Percentiles rank a stretch among this genome's conserved stretches.
Conservation (phyloP, 2,329 filamentous ascomycete genomes). For the Xylariaceae sp. region DNA sequence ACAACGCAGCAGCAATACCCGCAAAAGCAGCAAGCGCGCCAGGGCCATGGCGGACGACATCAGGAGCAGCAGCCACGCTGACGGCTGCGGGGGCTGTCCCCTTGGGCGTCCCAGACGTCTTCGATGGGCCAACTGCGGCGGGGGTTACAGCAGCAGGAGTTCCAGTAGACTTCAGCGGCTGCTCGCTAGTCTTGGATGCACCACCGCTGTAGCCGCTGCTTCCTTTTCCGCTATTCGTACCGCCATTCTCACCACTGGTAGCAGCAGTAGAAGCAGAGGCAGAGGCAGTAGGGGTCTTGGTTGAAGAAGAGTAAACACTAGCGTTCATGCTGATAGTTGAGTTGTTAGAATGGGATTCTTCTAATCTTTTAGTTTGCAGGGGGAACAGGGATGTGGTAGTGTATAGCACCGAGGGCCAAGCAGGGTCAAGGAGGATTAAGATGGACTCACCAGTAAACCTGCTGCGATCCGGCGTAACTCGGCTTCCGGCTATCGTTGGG, state of each 20-base stretch:
- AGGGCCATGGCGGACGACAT: conserved; percentile 8
- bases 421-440: neutral
- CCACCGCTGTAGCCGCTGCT: too few relatives aligned
- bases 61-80: conserved; percentile 6
- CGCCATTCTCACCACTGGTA: too few relatives aligned
- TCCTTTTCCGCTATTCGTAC: too few relatives aligned
- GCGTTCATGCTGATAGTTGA: neutral
- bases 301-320: neutral
- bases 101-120: neutral
- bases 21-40: conserved; percentile 26
- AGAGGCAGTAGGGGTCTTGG: conserved; percentile 1
- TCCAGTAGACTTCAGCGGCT: too few relatives aligned
- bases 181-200: too few relatives aligned
- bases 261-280: neutral
- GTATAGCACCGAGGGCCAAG: neutral
- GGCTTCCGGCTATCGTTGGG: conserved; percentile 39
- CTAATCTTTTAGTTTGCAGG: too few relatives aligned
- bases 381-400: neutral
- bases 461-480: conserved; percentile 21
- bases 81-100: neutral
- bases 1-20: conserved; percentile 23
- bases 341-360: neutral
- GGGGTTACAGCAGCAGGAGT: too few relatives aligned
- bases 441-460: conserved; percentile 27
- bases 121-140: too few relatives aligned